A percentile compares a stretch with the other conserved stretches of the same genome.
Evolutionary conservation across 2,329 filamentous ascomycete species (phyloP).

Genomic region (Cladosporium velox): DNA sequence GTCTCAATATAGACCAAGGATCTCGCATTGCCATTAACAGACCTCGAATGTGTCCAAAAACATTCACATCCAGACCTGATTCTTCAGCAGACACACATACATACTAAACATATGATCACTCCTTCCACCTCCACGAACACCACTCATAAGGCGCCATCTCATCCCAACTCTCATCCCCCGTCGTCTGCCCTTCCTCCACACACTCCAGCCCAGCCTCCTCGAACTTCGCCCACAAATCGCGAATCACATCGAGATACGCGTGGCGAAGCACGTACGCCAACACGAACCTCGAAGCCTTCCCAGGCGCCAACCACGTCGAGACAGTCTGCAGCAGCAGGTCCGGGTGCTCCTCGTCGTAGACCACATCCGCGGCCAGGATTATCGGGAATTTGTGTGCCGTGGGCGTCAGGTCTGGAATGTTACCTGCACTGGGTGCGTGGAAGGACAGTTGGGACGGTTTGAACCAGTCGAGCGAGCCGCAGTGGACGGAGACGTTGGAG

Average conservation of each 20-base stretch:
- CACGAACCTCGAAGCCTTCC: constrained; percentile 37
- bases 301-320: constrained; percentile 39
- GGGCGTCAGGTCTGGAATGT: not conserved
- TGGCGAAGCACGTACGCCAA: constrained; percentile 45
- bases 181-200: constrained; percentile 38
- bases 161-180: constrained; percentile 37
- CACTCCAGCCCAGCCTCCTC: constrained; percentile 42
- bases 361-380: constrained; percentile 46
- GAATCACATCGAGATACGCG: constrained; percentile 46
- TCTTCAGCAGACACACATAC: not conserved
- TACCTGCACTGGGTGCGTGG: constrained; percentile 4
- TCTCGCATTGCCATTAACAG: not conserved
- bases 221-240: constrained; percentile 45
- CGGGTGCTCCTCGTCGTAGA: constrained; percentile 47
- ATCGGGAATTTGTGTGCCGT: constrained; percentile 35
- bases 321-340: constrained; percentile 41
- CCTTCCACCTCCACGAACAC: constrained; percentile 43
- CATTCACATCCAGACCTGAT: not conserved
- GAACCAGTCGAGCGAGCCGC: constrained; percentile 44
- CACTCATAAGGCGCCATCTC: constrained; percentile 43
- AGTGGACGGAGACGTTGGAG: constrained; percentile 23
- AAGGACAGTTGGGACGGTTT: constrained; percentile 28
- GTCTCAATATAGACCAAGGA: not conserved
- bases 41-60: not conserved
- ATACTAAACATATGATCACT: not conserved